Evolutionary conservation across 192 early-diverging fungal genomes (phyloP).

Genomic region (Coemansia sp.): DNA sequence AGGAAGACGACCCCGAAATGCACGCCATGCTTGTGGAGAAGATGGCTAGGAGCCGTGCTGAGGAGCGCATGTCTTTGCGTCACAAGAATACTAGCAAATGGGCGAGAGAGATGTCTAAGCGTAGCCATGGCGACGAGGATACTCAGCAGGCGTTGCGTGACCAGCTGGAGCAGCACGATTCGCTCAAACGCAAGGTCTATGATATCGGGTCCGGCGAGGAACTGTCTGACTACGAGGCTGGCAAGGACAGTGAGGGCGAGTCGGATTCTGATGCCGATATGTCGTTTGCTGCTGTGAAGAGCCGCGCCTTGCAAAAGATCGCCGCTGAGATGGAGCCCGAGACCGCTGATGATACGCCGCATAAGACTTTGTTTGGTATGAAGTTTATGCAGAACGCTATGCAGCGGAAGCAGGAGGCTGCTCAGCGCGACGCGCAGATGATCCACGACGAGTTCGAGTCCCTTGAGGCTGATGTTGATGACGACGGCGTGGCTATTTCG

Average conservation of each 20-base stretch:
- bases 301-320: constrained; percentile 12
- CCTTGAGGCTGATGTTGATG: constrained; percentile 38
- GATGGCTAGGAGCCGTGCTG: constrained; percentile 60
- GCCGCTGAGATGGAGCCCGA: constrained; percentile 13
- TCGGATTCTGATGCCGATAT: constrained; percentile 17
- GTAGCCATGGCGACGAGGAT: constrained; percentile 56
- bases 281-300: constrained; percentile 21
- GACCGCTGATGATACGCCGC: constrained; percentile 48
- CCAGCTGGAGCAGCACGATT: constrained; percentile 77
- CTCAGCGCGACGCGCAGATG: constrained; percentile 41
- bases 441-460: constrained; percentile 40
- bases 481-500: constrained; percentile 18
- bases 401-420: constrained; percentile 57
- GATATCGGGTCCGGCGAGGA: constrained; percentile 66
- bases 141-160: constrained; percentile 81
- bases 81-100: constrained; percentile 97
- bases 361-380: constrained; percentile 90
- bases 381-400: constrained; percentile 96
- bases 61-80: constrained; percentile 89
- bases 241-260: constrained; percentile 43
- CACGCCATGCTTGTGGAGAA: constrained; percentile 43
- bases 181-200: constrained; percentile 76
- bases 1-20: constrained; percentile 69
- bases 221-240: constrained; percentile 45
- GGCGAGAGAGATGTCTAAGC: constrained; percentile 80